A percentile compares a stretch with the other conserved stretches of the same genome.
These are phyloP conservation scores for Gyrodon lividus DNA, from an alignment of 768 basidiomycete species.

Conservation along the genomic window DNA sequence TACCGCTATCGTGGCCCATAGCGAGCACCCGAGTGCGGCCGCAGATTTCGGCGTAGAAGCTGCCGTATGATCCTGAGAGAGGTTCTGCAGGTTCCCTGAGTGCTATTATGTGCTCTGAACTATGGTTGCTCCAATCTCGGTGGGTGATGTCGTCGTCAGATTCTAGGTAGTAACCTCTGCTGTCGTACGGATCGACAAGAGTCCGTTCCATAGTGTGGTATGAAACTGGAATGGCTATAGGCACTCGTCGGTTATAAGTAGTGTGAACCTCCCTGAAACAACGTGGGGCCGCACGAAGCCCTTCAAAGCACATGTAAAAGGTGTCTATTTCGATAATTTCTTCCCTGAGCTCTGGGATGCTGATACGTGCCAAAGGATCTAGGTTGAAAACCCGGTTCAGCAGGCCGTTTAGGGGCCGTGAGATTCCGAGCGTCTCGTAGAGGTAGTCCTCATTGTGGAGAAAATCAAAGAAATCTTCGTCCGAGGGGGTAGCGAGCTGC, in stretches of 20 bases:
- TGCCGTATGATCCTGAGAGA: background rate
- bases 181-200: background rate
- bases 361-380: conserved; percentile 59
- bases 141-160: background rate
- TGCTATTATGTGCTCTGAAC: background rate
- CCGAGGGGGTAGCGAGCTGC: conserved; percentile 63
- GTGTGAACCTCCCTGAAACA: conserved; percentile 1
- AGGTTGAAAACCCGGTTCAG: conserved; percentile 72
- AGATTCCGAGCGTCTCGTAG: conserved; percentile 70
- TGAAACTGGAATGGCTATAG: background rate
- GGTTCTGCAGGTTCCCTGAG: background rate
- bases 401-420: conserved; percentile 58
- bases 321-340: conserved; percentile 55
- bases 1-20: background rate
- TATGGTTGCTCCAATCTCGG: background rate
- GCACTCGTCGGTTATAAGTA: background rate
- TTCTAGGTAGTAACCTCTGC: no score
- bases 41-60: background rate
- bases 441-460: conserved; percentile 63
- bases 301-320: conserved; percentile 59
- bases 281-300: conserved; percentile 36
- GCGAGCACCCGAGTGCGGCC: background rate
- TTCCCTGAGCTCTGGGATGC: conserved; percentile 58
- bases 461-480: conserved; percentile 68
- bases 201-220: conserved; percentile 1